phyloP scores from a whole-genome alignment of 2,329 filamentous ascomycete genomes.

The Emergomyces africanus region DNA sequence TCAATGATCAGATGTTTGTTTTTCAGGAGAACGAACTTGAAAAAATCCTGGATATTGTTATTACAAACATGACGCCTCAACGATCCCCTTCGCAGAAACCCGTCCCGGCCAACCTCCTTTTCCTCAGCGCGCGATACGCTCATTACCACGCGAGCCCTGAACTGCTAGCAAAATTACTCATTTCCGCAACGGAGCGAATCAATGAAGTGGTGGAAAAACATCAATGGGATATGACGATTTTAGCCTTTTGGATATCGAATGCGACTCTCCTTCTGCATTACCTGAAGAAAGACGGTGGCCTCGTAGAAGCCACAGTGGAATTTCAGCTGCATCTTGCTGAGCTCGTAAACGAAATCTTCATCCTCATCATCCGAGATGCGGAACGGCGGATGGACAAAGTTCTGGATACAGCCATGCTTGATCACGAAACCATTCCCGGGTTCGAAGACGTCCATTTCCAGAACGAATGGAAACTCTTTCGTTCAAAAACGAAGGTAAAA shows the following conservation, averaged over 20 bases:
- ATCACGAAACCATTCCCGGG: constrained; percentile 95
- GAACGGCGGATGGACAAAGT: constrained; percentile 95
- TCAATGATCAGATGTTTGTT: constrained; percentile 99
- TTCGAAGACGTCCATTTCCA: constrained; percentile 96
- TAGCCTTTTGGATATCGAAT: constrained; percentile 98
- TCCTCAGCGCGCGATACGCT: constrained; percentile 87
- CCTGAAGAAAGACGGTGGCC: constrained; percentile 79
- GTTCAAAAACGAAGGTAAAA: constrained; percentile 78
- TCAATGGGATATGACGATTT: constrained; percentile 99
- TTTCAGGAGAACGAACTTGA: constrained; percentile 92
- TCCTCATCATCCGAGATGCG: constrained; percentile 90
- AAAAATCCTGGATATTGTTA: constrained; percentile 84
- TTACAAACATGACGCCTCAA: constrained; percentile 96
- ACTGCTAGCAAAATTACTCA: constrained; percentile 65
- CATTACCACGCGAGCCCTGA: constrained; percentile 90
- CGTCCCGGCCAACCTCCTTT: constrained; percentile 92
- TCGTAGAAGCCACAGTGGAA: constrained; percentile 67
- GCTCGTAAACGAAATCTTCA: constrained; percentile 95
- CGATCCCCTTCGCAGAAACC: constrained; percentile 94
- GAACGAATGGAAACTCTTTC: constrained; percentile 97
- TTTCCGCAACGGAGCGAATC: constrained; percentile 87
- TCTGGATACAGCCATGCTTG: constrained; percentile 82
- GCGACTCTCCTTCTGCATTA: constrained; percentile 92
- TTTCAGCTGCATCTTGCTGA: constrained; percentile 92
- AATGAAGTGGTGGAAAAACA: constrained; percentile 90